These are phyloP conservation scores for Geoglossum cookeanum DNA, from an alignment of 2,329 filamentous ascomycete genomes.

Conservation along the genomic window DNA sequence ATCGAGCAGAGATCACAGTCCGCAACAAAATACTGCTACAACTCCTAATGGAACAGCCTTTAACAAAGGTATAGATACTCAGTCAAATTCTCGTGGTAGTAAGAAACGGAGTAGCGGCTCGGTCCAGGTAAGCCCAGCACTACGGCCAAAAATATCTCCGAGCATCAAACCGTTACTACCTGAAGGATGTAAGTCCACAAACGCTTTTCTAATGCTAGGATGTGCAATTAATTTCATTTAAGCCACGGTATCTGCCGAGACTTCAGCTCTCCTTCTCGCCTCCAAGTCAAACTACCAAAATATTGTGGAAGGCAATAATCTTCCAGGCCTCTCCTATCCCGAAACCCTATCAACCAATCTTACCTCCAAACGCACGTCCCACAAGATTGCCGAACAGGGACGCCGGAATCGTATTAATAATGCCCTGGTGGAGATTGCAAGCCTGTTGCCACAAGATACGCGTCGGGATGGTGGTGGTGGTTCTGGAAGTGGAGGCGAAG, in stretches of 20 bases:
- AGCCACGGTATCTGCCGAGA: slow-evolving; percentile 32
- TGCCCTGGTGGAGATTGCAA: slow-evolving; percentile 78
- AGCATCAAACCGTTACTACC: slow-evolving; percentile 84
- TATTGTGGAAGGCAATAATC: slow-evolving; percentile 77
- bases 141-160: slow-evolving; percentile 78
- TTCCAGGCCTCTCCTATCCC: slow-evolving; percentile 80
- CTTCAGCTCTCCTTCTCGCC: slow-evolving; percentile 57
- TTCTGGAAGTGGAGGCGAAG: slow-evolving; percentile 20
- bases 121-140: slow-evolving; percentile 64
- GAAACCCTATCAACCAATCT: slow-evolving; percentile 82
- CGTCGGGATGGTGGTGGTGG: slow-evolving; percentile 13
- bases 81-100: slow-evolving; percentile 33
- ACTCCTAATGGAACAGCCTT: slow-evolving; percentile 31
- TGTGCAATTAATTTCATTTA: slow-evolving; percentile 3
- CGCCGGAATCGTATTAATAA: slow-evolving; percentile 88
- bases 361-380: slow-evolving; percentile 88
- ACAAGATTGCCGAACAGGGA: slow-evolving; percentile 96
- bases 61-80: slow-evolving; percentile 18
- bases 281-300: slow-evolving; percentile 98
- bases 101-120: slow-evolving; percentile 58
- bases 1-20: slow-evolving; percentile 11
- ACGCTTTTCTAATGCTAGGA: neutral
- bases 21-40: neutral
- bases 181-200: slow-evolving; percentile 34
- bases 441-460: slow-evolving; percentile 43